phyloP scores from a whole-genome alignment of 768 basidiomycete genomes.

The Leccinellum albellum region DNA sequence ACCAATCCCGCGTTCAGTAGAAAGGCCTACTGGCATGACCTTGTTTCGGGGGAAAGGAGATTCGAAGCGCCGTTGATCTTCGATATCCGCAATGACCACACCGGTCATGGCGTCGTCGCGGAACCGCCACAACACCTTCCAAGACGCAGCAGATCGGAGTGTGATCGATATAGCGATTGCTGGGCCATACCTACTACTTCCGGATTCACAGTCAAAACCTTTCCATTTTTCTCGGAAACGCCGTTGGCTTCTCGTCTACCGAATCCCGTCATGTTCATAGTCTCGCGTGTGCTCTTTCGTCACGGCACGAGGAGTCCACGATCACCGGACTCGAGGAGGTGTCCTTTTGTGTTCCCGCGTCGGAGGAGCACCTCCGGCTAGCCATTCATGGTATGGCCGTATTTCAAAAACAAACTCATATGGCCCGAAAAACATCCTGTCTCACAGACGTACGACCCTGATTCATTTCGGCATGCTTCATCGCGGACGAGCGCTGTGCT shows the following conservation, averaged over 20 bases:
- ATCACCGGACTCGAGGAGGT: not conserved
- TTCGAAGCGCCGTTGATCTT: conserved; percentile 18
- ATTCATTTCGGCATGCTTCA: conserved; percentile 28
- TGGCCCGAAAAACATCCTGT: not conserved
- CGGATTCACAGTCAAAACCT: conserved; percentile 26
- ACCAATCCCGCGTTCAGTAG: conserved; percentile 1
- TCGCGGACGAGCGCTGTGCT: conserved; percentile 10
- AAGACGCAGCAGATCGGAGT: conserved; percentile 26
- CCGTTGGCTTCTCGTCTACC: conserved; percentile 19
- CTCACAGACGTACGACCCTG: conserved; percentile 20
- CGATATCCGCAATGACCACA: conserved; percentile 19
- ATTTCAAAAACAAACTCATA: conserved; percentile 4
- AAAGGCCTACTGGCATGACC: no score
- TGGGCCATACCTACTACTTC: conserved; percentile 24
- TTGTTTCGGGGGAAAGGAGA: conserved; percentile 10
- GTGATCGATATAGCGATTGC: conserved; percentile 24
- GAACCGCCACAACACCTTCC: conserved; percentile 28
- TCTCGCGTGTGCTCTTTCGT: not conserved
- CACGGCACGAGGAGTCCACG: conserved; percentile 2
- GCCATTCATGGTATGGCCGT: not conserved
- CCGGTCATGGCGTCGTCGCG: conserved; percentile 22
- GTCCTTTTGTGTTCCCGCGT: conserved; percentile 1
- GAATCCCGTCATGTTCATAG: conserved; percentile 1
- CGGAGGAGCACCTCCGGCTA: not conserved
- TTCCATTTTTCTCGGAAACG: conserved; percentile 21